Base-by-base conservation (phyloP, 2,329 filamentous ascomycete genomes). In the Ophiostoma himal-ulmi region DNA sequence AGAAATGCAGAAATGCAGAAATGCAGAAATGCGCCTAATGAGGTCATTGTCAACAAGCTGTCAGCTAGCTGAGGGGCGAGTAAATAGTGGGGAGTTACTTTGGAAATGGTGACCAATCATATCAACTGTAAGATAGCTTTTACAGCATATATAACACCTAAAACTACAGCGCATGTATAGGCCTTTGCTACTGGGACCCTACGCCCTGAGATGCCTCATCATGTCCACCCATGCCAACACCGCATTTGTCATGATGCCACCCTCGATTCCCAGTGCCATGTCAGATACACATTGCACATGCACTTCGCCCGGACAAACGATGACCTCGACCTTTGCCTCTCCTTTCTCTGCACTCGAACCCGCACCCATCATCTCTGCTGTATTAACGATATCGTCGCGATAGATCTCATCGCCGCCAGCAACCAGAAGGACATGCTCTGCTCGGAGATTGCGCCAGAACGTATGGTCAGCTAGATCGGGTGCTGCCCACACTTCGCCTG, bases 341-440 rank as follows among this genome's bases (percentile, higher is more conserved):
- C 22, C 36, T 14, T 13, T 17, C 4, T 64, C 65, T 1, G 44
- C 64, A 36, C 57, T 60, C 13, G 69, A 71, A 17, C 44, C 57
- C 22, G 71, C 71, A 8, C 70, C 69, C 72, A 74, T 73, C 60
- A 67, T 70, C 65, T 69, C 65, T 26, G 71, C 73, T 13, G 73
- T 71, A 52, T 71, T 70, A 11, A 72, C 62, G 36, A 73, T 70
- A 36, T 74, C 71, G 60, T 73, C 72, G 3, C 70, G 71, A 30
- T 73, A 73, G 26, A 73, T 71, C 67, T 74, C 73, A 30, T 73
- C 70, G 22, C 68, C 71, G 10, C 73, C 73, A 36, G 72, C 70
- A 14, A 70, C 41, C 37, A 73, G 36, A 20, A 74, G 67, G 37
- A 73, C 52, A 39, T 69, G 69, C n/a, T 72, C 70, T 2, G 71